phyloP scores from a whole-genome alignment of 108 stramenopile species.

The Cyclotella kingstonii region DNA sequence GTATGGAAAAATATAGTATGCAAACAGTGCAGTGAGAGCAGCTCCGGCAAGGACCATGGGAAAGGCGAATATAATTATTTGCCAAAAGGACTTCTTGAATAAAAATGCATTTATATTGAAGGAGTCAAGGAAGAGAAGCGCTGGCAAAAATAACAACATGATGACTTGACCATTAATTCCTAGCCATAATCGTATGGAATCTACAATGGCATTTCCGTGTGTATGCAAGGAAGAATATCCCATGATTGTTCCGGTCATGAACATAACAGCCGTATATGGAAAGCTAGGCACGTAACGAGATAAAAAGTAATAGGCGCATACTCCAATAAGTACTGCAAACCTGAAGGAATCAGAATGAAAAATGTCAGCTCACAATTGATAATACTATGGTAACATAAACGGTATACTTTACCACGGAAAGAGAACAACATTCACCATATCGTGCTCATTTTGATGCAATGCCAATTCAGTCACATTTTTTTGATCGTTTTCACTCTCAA shows the following conservation, averaged over 20 bases:
- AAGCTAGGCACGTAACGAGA: conserved; percentile 13
- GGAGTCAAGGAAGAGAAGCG: conserved; percentile 37
- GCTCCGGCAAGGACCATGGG: conserved; percentile 82
- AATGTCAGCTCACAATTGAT: conserved; percentile 25
- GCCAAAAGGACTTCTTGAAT: conserved; percentile 48
- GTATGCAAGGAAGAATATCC: conserved; percentile 1
- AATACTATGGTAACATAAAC: too few species aligned
- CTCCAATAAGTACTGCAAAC: conserved; percentile 21
- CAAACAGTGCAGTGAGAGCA: conserved; percentile 56
- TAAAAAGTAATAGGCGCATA: conserved; percentile 21
- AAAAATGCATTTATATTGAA: conserved; percentile 70
- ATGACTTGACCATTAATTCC: conserved; percentile 30
- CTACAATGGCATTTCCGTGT: conserved; percentile 17
- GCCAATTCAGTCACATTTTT: too few species aligned
- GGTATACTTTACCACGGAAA: too few species aligned
- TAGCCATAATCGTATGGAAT: conserved; percentile 33
- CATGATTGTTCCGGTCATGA: conserved; percentile 21
- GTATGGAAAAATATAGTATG: conserved; percentile 66
- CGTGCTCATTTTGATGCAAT: too few species aligned
- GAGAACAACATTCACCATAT: too few species aligned
- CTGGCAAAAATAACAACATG: conserved; percentile 35
- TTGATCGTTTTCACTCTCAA: too few species aligned
- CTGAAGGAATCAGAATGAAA: neutral
- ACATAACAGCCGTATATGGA: conserved; percentile 33
- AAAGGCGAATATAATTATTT: conserved; percentile 85